Percentiles rank a stretch among this genome's conserved stretches.
phyloP scores from a whole-genome alignment of 2,329 filamentous ascomycete species.

The Meredithiella fracta region DNA sequence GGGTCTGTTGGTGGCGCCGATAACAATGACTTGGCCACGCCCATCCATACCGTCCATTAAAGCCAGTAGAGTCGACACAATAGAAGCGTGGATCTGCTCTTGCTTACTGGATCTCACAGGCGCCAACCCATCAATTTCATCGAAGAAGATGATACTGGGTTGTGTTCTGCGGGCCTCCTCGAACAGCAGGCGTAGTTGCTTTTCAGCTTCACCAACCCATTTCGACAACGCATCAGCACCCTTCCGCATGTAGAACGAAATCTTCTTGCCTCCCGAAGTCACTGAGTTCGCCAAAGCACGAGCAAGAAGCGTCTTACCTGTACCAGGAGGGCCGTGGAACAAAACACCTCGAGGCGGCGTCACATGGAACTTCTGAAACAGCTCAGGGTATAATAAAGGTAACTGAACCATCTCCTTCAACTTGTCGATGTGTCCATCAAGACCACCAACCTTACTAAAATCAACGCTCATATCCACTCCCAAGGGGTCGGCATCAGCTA shows the following conservation, averaged over 20 bases:
- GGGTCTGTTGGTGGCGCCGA: slow-evolving; percentile 93
- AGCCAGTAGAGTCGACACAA: slow-evolving; percentile 83
- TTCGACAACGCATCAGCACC: slow-evolving; percentile 95
- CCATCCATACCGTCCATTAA: slow-evolving; percentile 98
- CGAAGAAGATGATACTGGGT: slow-evolving; percentile 90
- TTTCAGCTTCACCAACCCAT: slow-evolving; percentile 96
- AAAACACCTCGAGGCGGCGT: slow-evolving; percentile 87
- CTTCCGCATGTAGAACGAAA: slow-evolving; percentile 99
- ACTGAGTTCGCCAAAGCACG: slow-evolving; percentile 83
- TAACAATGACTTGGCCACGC: slow-evolving; percentile 94
- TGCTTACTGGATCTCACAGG: slow-evolving; percentile 95
- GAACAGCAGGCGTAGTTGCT: slow-evolving; percentile 82
- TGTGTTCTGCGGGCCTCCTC: slow-evolving; percentile 92
- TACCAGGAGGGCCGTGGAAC: slow-evolving; percentile 93
- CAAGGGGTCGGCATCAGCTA: slow-evolving; percentile 86
- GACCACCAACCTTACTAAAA: slow-evolving; percentile 83
- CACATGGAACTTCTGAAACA: slow-evolving; percentile 81
- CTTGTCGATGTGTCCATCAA: slow-evolving; percentile 88
- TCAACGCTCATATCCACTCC: slow-evolving; percentile 86
- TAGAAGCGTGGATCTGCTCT: slow-evolving; percentile 96
- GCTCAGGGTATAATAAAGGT: slow-evolving; percentile 82
- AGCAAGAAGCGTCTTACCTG: slow-evolving; percentile 92
- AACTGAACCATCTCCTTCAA: slow-evolving; percentile 97
- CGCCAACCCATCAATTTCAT: slow-evolving; percentile 93
- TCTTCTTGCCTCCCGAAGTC: slow-evolving; percentile 75